Base-by-base conservation (phyloP, 768 basidiomycete genomes). In the Cyclocybe cylindracea region DNA sequence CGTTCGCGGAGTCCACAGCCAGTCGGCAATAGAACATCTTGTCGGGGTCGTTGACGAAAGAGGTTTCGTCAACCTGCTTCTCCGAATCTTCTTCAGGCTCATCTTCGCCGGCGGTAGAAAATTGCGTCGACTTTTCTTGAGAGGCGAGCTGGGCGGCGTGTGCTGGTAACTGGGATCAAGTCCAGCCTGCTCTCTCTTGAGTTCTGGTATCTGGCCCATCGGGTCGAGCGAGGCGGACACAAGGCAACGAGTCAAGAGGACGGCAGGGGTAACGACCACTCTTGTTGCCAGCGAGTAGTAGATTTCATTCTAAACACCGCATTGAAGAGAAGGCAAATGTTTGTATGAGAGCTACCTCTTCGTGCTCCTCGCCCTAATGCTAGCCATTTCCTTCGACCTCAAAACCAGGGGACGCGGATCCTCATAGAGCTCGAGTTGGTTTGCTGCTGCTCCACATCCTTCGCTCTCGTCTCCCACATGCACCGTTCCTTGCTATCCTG, bases 351-450 rank as follows among this genome's bases (percentile, higher is more conserved):
- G 62, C 77, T 42, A 89, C 89, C 68, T 85, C 77, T 40, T 70
- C 60, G 63, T 85, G 79, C 13, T 82, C 79, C 39, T 79, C 1
- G 81, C 82, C 10, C 89, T 75, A 46, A 84, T 69, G 19, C 69
- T 68, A 6, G 88, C 78, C 52, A 91, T 70, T 62, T 91, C 83
- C 0, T 70, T 67, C 1, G 87, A 88, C 32, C 83, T 70, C 54
- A 88, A 60, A 91, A 92, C 89, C 89, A 92, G 58, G 90, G 89
- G 18, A 91, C 68, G 24, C 79, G 76, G 18, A 87, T 66, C 49
- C 79, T 75, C 74, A 85, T 82, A 24, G 24, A 24, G 5, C 24
- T n/a, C n/a, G n/a, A n/a, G n/a, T n/a, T n/a, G n/a, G n/a, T n/a
- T n/a, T 16, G 16, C 1, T 60, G 61, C 33, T 70, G 65, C n/a